These are phyloP conservation scores for Beauveria australis DNA, from an alignment of 2,329 filamentous ascomycete genomes.

Conservation along the genomic window DNA sequence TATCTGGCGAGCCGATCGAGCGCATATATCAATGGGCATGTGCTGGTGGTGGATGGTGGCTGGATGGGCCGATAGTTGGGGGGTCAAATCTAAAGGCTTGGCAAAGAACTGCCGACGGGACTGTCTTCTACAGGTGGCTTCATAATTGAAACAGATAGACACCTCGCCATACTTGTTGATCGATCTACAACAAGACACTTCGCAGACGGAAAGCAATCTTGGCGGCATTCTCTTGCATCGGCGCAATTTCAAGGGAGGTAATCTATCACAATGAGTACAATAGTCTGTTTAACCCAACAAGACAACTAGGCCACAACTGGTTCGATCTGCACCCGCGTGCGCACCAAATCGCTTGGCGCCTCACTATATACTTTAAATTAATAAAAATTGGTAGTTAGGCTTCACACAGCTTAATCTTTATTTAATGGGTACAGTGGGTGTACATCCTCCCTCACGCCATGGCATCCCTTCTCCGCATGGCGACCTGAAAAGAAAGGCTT, in stretches of 20 bases:
- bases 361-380: background rate
- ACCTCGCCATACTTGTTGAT: background rate
- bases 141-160: background rate
- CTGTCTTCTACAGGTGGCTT: background rate
- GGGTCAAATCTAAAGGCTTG: background rate
- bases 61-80: slow-evolving; percentile 73
- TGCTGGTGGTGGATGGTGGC: slow-evolving; percentile 78
- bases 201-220: no score
- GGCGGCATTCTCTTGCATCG: no score
- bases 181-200: no score
- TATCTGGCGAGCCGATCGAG: slow-evolving; percentile 71
- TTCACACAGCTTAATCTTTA: background rate
- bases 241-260: no score
- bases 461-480: no score
- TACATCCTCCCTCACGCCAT: background rate
- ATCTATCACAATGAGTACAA: no score
- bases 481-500: no score
- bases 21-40: slow-evolving; percentile 73
- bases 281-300: no score
- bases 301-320: no score
- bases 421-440: background rate
- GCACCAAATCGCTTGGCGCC: background rate
- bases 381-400: no score
- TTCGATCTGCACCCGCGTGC: no score
- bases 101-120: background rate